Evolutionary conservation across 345 rosid species (phyloP), one percentile per base, ranked within the genome.

Genomic region (Ailanthus altissimus): DNA sequence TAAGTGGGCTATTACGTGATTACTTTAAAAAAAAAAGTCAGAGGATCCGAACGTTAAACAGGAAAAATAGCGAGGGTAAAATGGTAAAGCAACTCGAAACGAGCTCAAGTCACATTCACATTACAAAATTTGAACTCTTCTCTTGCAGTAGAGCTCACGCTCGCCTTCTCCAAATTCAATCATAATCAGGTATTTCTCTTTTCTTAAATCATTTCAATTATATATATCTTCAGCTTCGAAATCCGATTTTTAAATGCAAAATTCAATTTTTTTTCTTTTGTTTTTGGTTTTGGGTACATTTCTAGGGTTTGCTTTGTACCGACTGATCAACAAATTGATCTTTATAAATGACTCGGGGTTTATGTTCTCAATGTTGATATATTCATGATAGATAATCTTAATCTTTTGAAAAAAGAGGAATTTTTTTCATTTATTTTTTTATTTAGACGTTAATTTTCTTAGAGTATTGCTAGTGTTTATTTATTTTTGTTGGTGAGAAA

Each of bases 251-350:
- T 3, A 36, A 53, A 1, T 38, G 5, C 53, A 15, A 25, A 46
- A 46, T 26, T 23, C 0, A 5, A 0, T 14, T 13, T 20, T 51
- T 10, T 18, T 51, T 20, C n/a, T 20, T 54, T 0, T 47, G 5
- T 3, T 12, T 0, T 16, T 18, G 3, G 21, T 36, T 10, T 25
- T 62, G 40, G 74, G 32, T 16, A 21, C 67, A 40, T 58, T 18
- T 73, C 8, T 73, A 73, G 76, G 76, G 67, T 58, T 58, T 72
- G 36, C 1, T 45, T n/a, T 1, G 42, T 4, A 4, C 43, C 43
- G 25, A 59, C 25, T 59, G 59, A 46, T 73, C 25, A 53, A 14
- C 53, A 5, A 70, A 70, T 51, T 28, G 74, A 70, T 70, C 74
- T 28, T 1, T 46, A 5, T 54, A 56, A 49, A 47, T 47, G 1